Evolutionary conservation across 371 early-diverging fungal species (phyloP), one percentile per base, ranked within the genome.

Genomic region (Mucor racemosus): DNA sequence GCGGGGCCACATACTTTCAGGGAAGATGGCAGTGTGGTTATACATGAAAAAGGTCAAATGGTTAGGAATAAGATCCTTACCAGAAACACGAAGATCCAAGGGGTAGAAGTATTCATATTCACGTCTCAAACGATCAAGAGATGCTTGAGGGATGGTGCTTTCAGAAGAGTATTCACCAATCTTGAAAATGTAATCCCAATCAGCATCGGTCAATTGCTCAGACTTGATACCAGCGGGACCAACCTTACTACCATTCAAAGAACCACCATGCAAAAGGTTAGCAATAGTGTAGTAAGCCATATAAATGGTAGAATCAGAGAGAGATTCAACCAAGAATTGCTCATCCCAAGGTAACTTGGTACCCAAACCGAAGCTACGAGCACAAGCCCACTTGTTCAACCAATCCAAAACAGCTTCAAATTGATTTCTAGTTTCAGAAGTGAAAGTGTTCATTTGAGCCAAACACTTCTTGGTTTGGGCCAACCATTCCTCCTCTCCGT

Each of bases 271-370:
- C 50, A 99, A 86, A 68, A 99, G 82, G 74, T 97, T 96, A 14
- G 99, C 90, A 31, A 99, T 91, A 38, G 99, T 99, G 86, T 99
- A 99, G 88, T 99, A 99, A 38, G 99, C 97, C 99, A 99, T 99
- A 85, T 99, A 99, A 73, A 99, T 99, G 44, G 99, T 99, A 21
- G 99, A 99, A 79, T 99, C 99, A 48, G 96, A 95, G 39, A 99
- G 88, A 33, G 98, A 97, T 86, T 99, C 99, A 69, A 99, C 97
- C 74, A 99, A 84, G 84, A 91, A 98, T 76, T 92, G 85, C 34
- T 88, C 82, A 81, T 99, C 99, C 98, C 99, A 99, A 26, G 99
- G 99, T 65, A 99, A 79, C 64, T 88, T 90, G 68, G 95, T 92
- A 62, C 99, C 99, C 54, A 99, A 88, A 62, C 99, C 99, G 72